Conservation (phyloP, 2,329 filamentous ascomycete species). For the Pestalotiopsis sp. region DNA sequence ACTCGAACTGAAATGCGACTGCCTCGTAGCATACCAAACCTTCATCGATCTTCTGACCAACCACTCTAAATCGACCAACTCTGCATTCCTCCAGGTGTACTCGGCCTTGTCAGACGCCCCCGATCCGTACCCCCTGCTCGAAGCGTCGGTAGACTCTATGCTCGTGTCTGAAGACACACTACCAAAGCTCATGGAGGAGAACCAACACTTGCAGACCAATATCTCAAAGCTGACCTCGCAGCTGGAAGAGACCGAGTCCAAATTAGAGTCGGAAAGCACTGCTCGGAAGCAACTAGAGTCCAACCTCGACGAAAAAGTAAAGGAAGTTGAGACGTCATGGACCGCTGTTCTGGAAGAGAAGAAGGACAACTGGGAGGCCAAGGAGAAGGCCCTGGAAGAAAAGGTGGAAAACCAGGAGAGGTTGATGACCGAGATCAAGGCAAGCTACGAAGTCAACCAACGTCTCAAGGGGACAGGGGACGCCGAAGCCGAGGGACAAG, state of each 20-base stretch:
- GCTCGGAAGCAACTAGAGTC: conserved; percentile 76
- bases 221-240: conserved; percentile 76
- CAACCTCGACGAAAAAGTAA: conserved; percentile 75
- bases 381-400: conserved; percentile 87
- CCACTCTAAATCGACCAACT: conserved; percentile 92
- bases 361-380: conserved; percentile 93
- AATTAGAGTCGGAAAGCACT: conserved; percentile 75
- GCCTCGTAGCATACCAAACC: conserved; percentile 78
- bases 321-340: conserved; percentile 91
- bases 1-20: background rate
- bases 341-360: conserved; percentile 88
- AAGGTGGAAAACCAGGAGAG: conserved; percentile 94
- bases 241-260: conserved; percentile 79
- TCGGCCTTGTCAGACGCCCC: conserved; percentile 92
- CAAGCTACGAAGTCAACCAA: conserved; percentile 95
- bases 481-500: conserved; percentile 55
- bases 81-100: conserved; percentile 90
- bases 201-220: conserved; percentile 80
- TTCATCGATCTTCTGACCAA: conserved; percentile 97
- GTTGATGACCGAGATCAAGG: conserved; percentile 90
- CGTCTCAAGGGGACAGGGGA: conserved; percentile 75
- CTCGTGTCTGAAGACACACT: conserved; percentile 90
- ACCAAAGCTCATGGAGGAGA: conserved; percentile 86
- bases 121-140: conserved; percentile 93
- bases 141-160: conserved; percentile 93